Base-by-base conservation (phyloP, 495 filamentous ascomycete species). In the Penicillium bialowiezense region DNA sequence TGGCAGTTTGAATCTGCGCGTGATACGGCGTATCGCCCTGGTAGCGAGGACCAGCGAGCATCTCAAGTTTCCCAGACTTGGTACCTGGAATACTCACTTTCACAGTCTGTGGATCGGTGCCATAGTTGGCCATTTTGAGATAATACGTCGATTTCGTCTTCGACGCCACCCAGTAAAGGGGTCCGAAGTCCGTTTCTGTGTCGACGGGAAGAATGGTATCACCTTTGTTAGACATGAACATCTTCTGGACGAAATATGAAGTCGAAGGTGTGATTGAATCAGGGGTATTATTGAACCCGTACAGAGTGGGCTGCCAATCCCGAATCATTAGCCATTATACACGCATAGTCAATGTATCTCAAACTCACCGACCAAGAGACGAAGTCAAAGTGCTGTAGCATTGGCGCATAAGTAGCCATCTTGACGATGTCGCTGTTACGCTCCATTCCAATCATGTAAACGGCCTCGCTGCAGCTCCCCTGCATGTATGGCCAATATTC, bases 391-490 rank as follows among this genome's bases (percentile, higher is more conserved):
- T 78, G 71, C 50, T 75, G 67, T 19, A 80, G 43, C 33, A 71
- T 44, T 0, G 76, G 72, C 6, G 75, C 73, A 51, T 83, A 79
- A 7, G 78, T 72, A 5, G 76, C 75, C 62, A 79, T 77, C 44
- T 75, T 62, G 7, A 82, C 67, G 13, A 77, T 61, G 54, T 86
- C 78, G 4, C 76, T 73, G 60, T 89, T 88, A 18, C 83, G 72
- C 65, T 90, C 86, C 34, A 81, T 73, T 20, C 82, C 84, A 29
- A 90, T 74, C 52, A 86, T 74, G 51, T 80, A 86, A 21, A 88
- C 77, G 2, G 83, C 84, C 55, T 90, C 85, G 19, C 70, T 75
- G 32, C 87, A 79, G 34, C 75, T 74, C 32, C 78, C 81, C 46
- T 76, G 80, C 80, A 86, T 50, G 42, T 58, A 69, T 42, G 75